Percentiles rank a stretch among this genome's conserved stretches.
phyloP scores from a whole-genome alignment of 345 rosid species.

The Aquilaria malaccensis region DNA sequence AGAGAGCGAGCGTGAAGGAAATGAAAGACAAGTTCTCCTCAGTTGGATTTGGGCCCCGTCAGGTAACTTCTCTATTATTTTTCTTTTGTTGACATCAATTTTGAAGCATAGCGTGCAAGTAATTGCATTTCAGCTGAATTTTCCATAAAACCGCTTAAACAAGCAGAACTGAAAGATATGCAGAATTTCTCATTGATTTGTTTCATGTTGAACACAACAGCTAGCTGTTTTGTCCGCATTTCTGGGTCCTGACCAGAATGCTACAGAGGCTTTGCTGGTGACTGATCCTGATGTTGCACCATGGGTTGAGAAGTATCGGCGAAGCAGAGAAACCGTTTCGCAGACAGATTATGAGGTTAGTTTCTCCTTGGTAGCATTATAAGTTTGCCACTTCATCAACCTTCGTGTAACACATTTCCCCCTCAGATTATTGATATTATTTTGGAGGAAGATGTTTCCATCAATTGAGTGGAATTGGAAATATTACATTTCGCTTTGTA shows the following conservation, averaged over 20 bases:
- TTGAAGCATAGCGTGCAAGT: not conserved
- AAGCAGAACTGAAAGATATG: not conserved
- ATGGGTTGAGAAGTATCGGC: conserved; percentile 86
- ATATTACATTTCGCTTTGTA: no score
- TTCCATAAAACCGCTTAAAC: not conserved
- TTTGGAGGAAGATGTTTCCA: no score
- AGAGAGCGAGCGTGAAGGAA: conserved; percentile 68
- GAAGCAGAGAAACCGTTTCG: conserved; percentile 92
- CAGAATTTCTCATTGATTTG: conserved; percentile 1
- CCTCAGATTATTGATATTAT: no score
- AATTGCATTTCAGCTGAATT: not conserved
- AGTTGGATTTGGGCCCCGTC: conserved; percentile 87
- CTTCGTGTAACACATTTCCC: no score
- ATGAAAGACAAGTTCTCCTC: conserved; percentile 86
- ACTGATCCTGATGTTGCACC: conserved; percentile 63
- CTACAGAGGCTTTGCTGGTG: conserved; percentile 61
- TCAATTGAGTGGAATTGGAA: no score
- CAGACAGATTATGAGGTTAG: conserved; percentile 88
- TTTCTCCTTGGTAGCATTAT: not conserved
- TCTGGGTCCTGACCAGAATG: conserved; percentile 86
- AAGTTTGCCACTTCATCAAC: no score
- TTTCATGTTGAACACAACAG: conserved; percentile 28
- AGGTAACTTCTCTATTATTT: conserved; percentile 34
- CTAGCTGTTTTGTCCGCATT: conserved; percentile 92
- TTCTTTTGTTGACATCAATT: no score